Base-by-base conservation (phyloP, 208 protist genomes). In the Novymonas esmeraldas region DNA sequence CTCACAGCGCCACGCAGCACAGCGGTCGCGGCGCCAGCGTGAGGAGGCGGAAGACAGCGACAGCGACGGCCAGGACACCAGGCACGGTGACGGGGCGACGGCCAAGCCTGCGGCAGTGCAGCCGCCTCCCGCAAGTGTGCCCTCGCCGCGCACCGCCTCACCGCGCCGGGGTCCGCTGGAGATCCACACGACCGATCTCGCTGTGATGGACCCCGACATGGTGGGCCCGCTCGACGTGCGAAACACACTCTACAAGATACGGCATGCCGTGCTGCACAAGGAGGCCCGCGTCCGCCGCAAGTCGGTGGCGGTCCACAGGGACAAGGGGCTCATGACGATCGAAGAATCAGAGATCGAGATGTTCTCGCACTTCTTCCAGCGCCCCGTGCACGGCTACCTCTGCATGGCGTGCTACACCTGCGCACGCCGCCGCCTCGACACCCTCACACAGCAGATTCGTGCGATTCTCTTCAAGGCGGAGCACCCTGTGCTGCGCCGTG, bases 311-410 rank as follows among this genome's bases (percentile, higher is more conserved):
- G 64, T 84, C 48, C 83, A 91, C 76, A 78, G 74, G 41, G 89
- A 95, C 65, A 82, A 82, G 55, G 89, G 89, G 2, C 69, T 95
- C 42, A 88, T 81, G 72, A 90, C 80, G 62, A 91, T 95, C 36
- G 86, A 95, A 18, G 89, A 95, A 42, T 71, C 81, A 18, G 84
- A 95, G 64, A 87, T 95, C 34, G 89, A 92, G 28, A 89, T 83
- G 56, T 95, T 92, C 64, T 83, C 85, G 6, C 64, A 77, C 60
- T 92, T 95, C 68, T 95, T 95, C 50, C 83, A 84, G 61, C 78
- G 86, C 2, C 85, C 89, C 3, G 74, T 95, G 29, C 85, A 88
- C 46, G 89, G 89, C 24, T 95, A 91, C 46, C 71, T 95, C 9
- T 95, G 89, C 78, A 73, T 60, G n/a, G 78, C 78, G 41, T 95